Conservation (phyloP, 768 basidiomycete genomes). For the Trametes maxima region DNA sequence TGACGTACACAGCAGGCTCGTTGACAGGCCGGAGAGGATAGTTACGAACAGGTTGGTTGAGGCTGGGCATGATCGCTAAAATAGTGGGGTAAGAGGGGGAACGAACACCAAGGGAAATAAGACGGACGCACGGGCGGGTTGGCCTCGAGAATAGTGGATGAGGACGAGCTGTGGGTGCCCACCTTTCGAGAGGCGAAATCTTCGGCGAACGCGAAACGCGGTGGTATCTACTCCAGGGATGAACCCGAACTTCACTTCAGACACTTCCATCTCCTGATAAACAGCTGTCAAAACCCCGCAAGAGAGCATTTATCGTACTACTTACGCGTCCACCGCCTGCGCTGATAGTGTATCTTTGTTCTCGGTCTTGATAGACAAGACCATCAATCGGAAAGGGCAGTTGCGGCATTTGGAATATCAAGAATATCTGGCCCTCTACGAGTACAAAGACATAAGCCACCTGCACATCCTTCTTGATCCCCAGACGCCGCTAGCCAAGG, state of each 20-base stretch:
- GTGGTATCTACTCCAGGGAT: slow-evolving; percentile 64
- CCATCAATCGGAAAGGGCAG: slow-evolving; percentile 74
- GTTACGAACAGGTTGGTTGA: slow-evolving; percentile 64
- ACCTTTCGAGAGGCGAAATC: slow-evolving; percentile 73
- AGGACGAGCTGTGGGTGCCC: slow-evolving; percentile 74
- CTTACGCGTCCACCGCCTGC: slow-evolving; percentile 56
- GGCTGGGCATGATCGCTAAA: slow-evolving; percentile 59
- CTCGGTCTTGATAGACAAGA: slow-evolving; percentile 73
- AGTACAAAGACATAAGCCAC: neutral
- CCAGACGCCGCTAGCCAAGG: no score
- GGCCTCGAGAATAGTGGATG: slow-evolving; percentile 75
- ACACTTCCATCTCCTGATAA: slow-evolving; percentile 72
- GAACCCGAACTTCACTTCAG: slow-evolving; percentile 76
- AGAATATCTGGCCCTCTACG: slow-evolving; percentile 64
- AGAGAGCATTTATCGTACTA: slow-evolving; percentile 11
- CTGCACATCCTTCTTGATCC: neutral
- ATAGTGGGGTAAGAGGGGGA: slow-evolving; percentile 11
- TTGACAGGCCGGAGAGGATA: slow-evolving; percentile 71
- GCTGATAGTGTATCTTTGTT: slow-evolving; percentile 60
- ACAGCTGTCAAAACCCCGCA: neutral
- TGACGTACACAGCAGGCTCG: slow-evolving; percentile 69
- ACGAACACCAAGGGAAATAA: slow-evolving; percentile 12
- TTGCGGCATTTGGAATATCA: slow-evolving; percentile 66
- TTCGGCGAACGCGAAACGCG: slow-evolving; percentile 70
- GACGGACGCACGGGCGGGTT: slow-evolving; percentile 52